Evolutionary conservation across 225 moss, liverwort and hornwort genomes (phyloP).

Genomic region (Pseudisothecium myosuroides): DNA sequence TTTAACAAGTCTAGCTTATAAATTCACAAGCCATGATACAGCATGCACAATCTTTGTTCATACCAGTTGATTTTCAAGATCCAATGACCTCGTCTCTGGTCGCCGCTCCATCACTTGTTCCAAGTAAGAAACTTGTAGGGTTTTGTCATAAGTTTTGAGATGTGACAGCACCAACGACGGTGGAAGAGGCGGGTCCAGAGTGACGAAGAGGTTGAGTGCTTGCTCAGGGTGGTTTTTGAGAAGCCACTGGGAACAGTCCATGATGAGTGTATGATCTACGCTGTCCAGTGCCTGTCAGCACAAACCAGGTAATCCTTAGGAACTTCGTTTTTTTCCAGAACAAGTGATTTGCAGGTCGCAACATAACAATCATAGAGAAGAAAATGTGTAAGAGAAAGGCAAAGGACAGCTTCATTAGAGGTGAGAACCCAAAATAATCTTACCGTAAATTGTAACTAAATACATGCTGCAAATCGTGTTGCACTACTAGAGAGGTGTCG

Average conservation of each 20-base stretch:
- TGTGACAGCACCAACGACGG: constrained; percentile 69
- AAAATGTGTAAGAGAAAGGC: not conserved
- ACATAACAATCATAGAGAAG: not conserved
- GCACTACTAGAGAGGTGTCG: not conserved
- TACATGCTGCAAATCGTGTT: not conserved
- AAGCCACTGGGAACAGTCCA: constrained; percentile 80
- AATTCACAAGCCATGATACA: not conserved
- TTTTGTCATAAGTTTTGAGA: constrained; percentile 51
- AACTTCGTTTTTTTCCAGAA: not conserved
- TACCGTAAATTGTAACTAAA: not conserved
- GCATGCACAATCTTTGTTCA: not conserved
- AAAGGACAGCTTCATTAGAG: not conserved
- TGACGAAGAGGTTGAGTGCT: constrained; percentile 59
- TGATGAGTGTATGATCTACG: constrained; percentile 61
- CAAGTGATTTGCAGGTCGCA: not conserved
- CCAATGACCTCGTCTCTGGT: constrained; percentile 46
- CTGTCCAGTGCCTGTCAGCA: constrained; percentile 48
- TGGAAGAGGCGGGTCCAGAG: constrained; percentile 75
- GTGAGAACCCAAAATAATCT: not conserved
- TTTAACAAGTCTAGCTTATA: not conserved
- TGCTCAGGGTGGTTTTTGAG: constrained; percentile 59
- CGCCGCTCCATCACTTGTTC: constrained; percentile 58
- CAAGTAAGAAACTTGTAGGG: constrained; percentile 62
- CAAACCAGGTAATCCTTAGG: not conserved
- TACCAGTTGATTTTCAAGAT: constrained; percentile 87